phyloP scores from a whole-genome alignment of 2,329 filamentous ascomycete species.

The Fusarium brachygibbosum region DNA sequence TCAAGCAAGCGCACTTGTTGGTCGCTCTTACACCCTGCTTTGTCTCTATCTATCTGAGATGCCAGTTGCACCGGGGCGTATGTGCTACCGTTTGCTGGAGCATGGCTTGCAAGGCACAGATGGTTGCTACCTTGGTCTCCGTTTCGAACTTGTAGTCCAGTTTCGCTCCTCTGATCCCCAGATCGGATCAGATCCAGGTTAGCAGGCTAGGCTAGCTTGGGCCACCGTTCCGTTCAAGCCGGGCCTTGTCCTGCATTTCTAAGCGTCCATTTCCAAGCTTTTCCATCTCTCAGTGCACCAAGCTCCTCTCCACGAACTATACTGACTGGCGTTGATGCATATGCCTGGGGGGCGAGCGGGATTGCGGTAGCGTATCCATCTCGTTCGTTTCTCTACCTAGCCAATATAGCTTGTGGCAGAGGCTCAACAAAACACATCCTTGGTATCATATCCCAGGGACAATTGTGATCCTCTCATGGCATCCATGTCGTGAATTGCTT shows the following conservation, averaged over 20 bases:
- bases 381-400: not conserved
- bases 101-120: slow-evolving; percentile 2
- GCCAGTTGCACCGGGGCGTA: not conserved
- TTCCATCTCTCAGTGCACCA: slow-evolving; percentile 2
- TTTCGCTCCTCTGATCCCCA: slow-evolving; percentile 13
- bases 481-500: slow-evolving; percentile 27
- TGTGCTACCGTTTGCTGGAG: not conserved
- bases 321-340: slow-evolving; percentile 30
- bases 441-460: slow-evolving; percentile 12
- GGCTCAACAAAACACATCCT: slow-evolving; percentile 23
- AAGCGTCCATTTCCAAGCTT: slow-evolving; percentile 38
- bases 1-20: not conserved
- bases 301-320: slow-evolving; percentile 15
- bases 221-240: slow-evolving; percentile 32
- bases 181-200: slow-evolving; percentile 16
- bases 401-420: slow-evolving; percentile 5
- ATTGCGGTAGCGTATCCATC: slow-evolving; percentile 9
- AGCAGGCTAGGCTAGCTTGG: slow-evolving; percentile 16
- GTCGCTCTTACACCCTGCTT: not conserved
- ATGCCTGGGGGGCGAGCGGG: slow-evolving; percentile 10
- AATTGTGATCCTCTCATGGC: slow-evolving; percentile 26
- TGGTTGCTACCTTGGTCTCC: slow-evolving; percentile 19
- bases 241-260: slow-evolving; percentile 34
- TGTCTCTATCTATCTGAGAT: not conserved
- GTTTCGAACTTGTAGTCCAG: slow-evolving; percentile 14